Base-by-base conservation (phyloP, 1,139 yeast genomes). In the Suhomyces coccinellae region DNA sequence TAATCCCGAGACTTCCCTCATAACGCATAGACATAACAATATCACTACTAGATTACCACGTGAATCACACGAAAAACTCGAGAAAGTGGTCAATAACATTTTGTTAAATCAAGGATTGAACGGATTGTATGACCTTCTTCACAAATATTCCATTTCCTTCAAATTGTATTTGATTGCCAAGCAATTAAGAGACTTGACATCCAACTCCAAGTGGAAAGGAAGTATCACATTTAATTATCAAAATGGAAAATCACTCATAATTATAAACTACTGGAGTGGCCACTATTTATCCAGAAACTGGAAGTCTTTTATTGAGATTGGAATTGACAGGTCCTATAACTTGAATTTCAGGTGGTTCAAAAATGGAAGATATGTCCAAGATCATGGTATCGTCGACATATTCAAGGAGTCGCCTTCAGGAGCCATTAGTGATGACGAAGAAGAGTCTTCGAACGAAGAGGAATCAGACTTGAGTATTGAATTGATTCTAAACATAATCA, bases 221-320 rank as follows among this genome's bases (percentile, higher is more conserved):
- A 80, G 80, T 46, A 63, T 91, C 44, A 80, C 81, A 41, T 90
- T 85, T 61, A 74, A 77, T 29, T 86, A 85, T 57, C 80, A 79
- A 50, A 77, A 87, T 1, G 87, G 83, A 32, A 75, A 77, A 47
- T 77, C 83, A 36, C 63, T 79, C 17, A 81, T 89, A 14, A 63
- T 79, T 3, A 73, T 89, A 7, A 80, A 82, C 52, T 88, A 88
- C 65, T 87, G 97, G 97, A 62, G 78, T 12, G 67, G 71, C 65
- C 70, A 71, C 67, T 61, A 69, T 48, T 52, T 68, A 30, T 61
- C 67, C 4, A 62, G 61, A 32, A 62, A 58, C 44, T 67, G 74
- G 69, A 75, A 64, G 63, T 80, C 74, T 47, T 76, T 67, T 40
- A 75, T 88, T 30, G 88, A 84, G 49, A 77, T 88, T 47, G 93